Percentiles rank a stretch among this genome's conserved stretches.
Conservation (phyloP, 495 filamentous ascomycete genomes). For the Zalerion maritima region DNA sequence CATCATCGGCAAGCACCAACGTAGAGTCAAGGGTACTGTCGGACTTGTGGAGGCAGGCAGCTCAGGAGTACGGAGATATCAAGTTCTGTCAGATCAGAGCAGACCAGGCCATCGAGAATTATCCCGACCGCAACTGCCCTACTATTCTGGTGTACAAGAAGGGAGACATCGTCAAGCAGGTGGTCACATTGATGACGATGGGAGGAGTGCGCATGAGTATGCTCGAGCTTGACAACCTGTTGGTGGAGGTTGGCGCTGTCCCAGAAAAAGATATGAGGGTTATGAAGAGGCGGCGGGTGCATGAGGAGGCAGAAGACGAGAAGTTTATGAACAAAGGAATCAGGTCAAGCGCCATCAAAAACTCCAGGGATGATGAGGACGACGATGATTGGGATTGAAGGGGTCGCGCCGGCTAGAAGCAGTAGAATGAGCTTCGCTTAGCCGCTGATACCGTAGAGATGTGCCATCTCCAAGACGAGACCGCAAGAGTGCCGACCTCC, state of each 20-base stretch:
- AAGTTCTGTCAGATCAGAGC: slow-evolving; percentile 97
- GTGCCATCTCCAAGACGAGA: too few species aligned
- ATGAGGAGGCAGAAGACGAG: slow-evolving; percentile 42
- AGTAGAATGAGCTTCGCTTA: too few species aligned
- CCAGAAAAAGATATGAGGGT: slow-evolving; percentile 62
- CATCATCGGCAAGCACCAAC: slow-evolving; percentile 60
- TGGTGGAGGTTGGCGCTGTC: slow-evolving; percentile 71
- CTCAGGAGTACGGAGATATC: slow-evolving; percentile 71
- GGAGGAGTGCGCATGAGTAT: slow-evolving; percentile 54
- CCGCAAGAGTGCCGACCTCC: too few species aligned
- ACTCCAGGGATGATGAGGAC: slow-evolving; percentile 44
- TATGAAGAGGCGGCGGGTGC: slow-evolving; percentile 43
- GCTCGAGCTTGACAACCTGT: slow-evolving; percentile 49
- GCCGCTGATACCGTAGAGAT: too few species aligned
- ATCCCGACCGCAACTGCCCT: slow-evolving; percentile 86
- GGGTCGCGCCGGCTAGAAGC: too few species aligned
- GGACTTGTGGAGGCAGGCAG: slow-evolving; percentile 77
- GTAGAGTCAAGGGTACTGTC: slow-evolving; percentile 67
- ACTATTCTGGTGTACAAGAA: slow-evolving; percentile 88
- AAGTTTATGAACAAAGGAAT: slow-evolving; percentile 28
- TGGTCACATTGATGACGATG: slow-evolving; percentile 72
- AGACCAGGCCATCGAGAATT: slow-evolving; percentile 89
- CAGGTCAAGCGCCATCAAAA: slow-evolving; percentile 22
- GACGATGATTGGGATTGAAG: slow-evolving; percentile 71
- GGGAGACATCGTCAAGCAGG: slow-evolving; percentile 76